Evolutionary conservation across 2,329 filamentous ascomycete species (phyloP), one percentile per base, ranked within the genome.

Genomic region (Cercospora sojina): DNA sequence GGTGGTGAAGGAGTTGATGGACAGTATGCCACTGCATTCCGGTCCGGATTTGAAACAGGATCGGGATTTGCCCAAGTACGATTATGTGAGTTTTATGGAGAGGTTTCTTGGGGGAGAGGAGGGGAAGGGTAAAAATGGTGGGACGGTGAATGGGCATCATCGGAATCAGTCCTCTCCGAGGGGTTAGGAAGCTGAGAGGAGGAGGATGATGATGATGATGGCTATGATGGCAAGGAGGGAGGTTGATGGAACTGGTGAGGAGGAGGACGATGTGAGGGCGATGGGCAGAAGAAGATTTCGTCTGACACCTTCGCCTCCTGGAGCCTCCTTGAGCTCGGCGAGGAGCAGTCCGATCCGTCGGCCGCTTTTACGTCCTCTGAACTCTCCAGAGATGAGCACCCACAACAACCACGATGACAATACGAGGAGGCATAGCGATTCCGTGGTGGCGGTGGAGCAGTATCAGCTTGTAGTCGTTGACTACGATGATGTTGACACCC

Each of bases 11-110:
- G 91, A 97, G 79, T 85, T 99, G 57, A 85, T 95, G 61, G 86
- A 91, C 74, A 91, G 92, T 60, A 96, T 99, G 86, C 95, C 95
- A 0, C 77, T 82, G 61, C 93, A 97, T 78, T 87, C 84, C 59
- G 95, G 94, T 0, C 92, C 93, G 2, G 93, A 97, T 78, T 85
- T 94, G 79, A 88, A 92, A 64, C 88, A 92, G 75, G 95, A 98
- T 78, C 85, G 93, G 63, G 90, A 93, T 60, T 81, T 92, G 76
- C 87, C 91, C 41, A 96, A 98, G 80, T 99, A 90, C 78, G 95
- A 99, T 80, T 99, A 99, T 81, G 93, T 98, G 71, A 89, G 87
- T 70, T 99, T 98, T 79, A 99, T 99, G 95, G 90, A 97, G 79
- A 91, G 90, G 64, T 83, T 81, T 70, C 79, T 83, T 51, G 68